A percentile compares a stretch with the other conserved stretches of the same genome.
Conservation (phyloP, 495 filamentous ascomycete genomes). For the Xanthoparmelia taractica region DNA sequence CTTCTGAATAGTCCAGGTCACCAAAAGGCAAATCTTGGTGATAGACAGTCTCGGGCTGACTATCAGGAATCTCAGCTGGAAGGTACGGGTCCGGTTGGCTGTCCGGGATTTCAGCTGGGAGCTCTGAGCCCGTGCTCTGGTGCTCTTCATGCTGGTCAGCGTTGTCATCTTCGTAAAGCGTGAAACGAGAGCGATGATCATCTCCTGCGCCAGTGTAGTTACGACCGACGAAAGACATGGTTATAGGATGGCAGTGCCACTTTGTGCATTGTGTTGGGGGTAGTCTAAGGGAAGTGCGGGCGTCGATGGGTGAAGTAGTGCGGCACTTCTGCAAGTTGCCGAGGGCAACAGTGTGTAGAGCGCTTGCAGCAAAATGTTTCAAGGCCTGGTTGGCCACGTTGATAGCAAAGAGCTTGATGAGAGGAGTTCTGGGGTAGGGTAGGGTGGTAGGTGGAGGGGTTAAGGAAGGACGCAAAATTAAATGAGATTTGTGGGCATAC, state of each 20-base stretch:
- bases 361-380: neutral
- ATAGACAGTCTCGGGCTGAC: neutral
- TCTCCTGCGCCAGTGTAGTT: neutral
- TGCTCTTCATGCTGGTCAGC: constrained; percentile 14
- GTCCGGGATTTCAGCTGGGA: constrained; percentile 11
- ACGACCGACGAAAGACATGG: neutral
- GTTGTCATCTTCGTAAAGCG: neutral
- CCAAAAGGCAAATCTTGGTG: neutral
- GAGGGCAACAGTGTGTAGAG: neutral
- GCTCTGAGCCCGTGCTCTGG: constrained; percentile 4
- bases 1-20: neutral
- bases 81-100: constrained; percentile 5
- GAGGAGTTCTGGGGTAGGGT: neutral
- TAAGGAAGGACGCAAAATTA: neutral
- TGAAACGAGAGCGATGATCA: neutral
- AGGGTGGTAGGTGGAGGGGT: neutral
- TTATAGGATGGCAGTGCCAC: neutral
- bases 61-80: constrained; percentile 4
- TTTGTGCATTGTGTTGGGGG: neutral
- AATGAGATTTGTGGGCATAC: constrained; percentile 13
- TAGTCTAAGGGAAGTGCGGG: neutral
- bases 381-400: neutral
- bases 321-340: neutral
- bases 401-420: neutral
- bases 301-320: neutral